These are phyloP conservation scores for Penicillium sp. DNA, from an alignment of 2,329 filamentous ascomycete species.

Conservation along the genomic window DNA sequence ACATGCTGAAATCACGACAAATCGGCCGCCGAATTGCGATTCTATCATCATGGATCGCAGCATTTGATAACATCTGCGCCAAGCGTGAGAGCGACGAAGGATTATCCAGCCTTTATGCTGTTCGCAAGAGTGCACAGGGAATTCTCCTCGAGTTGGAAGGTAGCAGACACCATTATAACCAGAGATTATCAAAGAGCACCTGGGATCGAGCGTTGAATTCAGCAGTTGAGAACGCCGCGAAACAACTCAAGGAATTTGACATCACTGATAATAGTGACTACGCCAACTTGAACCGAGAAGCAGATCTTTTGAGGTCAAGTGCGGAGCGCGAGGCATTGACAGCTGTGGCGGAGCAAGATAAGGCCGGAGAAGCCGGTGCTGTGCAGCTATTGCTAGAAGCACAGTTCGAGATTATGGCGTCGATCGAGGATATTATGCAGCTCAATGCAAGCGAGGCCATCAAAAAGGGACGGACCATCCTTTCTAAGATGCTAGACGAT, in stretches of 20 bases:
- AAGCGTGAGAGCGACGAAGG: conserved; percentile 66
- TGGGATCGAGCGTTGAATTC: conserved; percentile 90
- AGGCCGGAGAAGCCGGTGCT: conserved; percentile 71
- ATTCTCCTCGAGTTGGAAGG: conserved; percentile 86
- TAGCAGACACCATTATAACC: conserved; percentile 87
- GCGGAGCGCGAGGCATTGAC: conserved; percentile 78
- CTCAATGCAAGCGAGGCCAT: conserved; percentile 86
- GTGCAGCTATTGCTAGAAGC: conserved; percentile 83
- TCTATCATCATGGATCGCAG: conserved; percentile 88
- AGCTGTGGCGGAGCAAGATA: conserved; percentile 81
- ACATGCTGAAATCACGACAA: conserved; percentile 79
- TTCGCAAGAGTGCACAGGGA: conserved; percentile 85
- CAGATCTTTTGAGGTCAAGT: conserved; percentile 79
- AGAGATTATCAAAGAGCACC: conserved; percentile 73
- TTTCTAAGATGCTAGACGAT: conserved; percentile 74
- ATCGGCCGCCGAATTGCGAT: conserved; percentile 83
- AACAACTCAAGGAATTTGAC: conserved; percentile 73
- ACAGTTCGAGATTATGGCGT: conserved; percentile 87
- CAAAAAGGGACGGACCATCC: conserved; percentile 72
- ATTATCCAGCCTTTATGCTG: conserved; percentile 67
- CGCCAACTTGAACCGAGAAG: conserved; percentile 73
- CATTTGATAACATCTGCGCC: conserved; percentile 82
- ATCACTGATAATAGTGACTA: conserved; percentile 67
- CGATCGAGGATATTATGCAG: conserved; percentile 75
- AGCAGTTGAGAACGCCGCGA: conserved; percentile 80